Base-by-base conservation (phyloP, 164 flowering plant species). In the Kingdonia uniflora region DNA sequence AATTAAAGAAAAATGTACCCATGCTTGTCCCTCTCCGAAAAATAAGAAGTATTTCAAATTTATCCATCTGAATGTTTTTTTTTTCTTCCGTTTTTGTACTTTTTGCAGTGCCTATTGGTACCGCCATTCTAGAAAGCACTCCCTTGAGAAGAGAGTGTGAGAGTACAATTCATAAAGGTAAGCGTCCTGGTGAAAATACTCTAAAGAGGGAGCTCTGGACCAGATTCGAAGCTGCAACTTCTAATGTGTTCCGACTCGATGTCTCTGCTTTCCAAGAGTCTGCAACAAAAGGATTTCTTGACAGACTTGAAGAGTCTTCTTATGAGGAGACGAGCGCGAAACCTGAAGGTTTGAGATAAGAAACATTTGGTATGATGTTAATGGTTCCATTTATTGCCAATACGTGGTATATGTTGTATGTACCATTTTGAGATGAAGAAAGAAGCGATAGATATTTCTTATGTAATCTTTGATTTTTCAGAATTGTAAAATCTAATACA, bases 171-270 rank as follows among this genome's bases (percentile, higher is more conserved):
- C 57, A 50, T 38, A 65, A 17, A 19, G 84, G 87, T 25, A 88
- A 78, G 66, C 74, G 46, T 43, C 81, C 95, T n/a, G 99, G 97
- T 35, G 97, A 94, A 75, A 84, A 75, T 56, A 94, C 99, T 5
- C 67, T 94, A 39, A 94, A 89, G 80, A 86, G 71, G 59, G 99
- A 94, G 60, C 56, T 94, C 6, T 94, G 99, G 99, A 80, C 80
- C 14, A 84, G 44, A 68, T 94, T 94, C 60, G 97, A 89, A 63
- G 95, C 91, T 6, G 95, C 84, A 22, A 63, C 96, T 6, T 55
- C 65, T 3, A 47, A 54, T 64, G 76, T 38, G 16, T 37, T 70
- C 48, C 74, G 25, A 51, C 66, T 67, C 16, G 55, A 65, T 35
- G 26, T 22, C 25, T 55, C 76, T 23, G 45, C 45, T 20, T 21